These are phyloP conservation scores for Rosa hybrid DNA, from an alignment of 331 rosid genomes.

Conservation along the genomic window DNA sequence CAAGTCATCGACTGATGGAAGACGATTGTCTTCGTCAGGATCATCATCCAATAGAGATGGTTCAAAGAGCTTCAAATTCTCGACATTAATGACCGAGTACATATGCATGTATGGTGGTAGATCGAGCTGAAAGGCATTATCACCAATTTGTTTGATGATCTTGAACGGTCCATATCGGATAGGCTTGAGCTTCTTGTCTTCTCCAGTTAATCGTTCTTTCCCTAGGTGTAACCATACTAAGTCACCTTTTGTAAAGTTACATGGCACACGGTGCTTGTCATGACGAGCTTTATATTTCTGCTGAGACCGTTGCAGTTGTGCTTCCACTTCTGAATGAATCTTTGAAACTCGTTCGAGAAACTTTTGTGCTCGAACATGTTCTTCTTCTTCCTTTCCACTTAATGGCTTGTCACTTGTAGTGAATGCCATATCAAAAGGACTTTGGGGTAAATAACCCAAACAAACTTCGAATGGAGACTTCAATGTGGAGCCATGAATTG, in stretches of 20 bases:
- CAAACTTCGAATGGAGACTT: neutral
- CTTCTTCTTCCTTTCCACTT: constrained; percentile 1
- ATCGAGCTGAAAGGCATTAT: neutral
- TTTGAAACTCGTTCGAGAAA: neutral
- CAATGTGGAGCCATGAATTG: neutral
- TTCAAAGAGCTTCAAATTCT: no score
- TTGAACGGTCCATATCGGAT: neutral
- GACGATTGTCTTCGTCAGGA: no score
- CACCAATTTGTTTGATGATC: neutral
- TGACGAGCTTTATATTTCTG: neutral
- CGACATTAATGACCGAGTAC: neutral
- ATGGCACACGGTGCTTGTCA: neutral
- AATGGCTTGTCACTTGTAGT: neutral
- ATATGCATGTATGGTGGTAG: constrained; percentile 1
- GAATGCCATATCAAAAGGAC: neutral
- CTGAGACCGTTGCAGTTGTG: neutral
- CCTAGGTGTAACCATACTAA: neutral
- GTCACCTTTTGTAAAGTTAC: constrained; percentile 1
- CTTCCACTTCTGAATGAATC: neutral
- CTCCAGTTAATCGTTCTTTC: neutral
- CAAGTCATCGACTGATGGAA: no score
- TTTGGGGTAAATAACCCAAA: neutral
- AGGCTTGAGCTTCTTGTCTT: neutral
- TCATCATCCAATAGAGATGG: no score
- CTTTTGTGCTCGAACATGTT: neutral